Evolutionary conservation across 2,329 filamentous ascomycete genomes (phyloP).

Genomic region (Calonectria hawksworthii): DNA sequence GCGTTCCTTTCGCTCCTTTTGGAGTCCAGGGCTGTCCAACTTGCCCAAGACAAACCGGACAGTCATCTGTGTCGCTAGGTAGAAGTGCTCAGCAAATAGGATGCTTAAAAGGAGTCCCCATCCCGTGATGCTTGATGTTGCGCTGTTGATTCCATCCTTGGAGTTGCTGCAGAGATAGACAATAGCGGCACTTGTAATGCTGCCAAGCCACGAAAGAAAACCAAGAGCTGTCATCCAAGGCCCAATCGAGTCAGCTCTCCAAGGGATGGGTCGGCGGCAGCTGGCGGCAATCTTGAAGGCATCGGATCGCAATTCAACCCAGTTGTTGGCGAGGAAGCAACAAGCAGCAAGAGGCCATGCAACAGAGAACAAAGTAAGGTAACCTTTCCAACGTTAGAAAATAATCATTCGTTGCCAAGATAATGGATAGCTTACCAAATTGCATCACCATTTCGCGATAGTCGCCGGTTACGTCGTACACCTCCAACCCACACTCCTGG

Average conservation of each 20-base stretch:
- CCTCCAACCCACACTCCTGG: slow-evolving; percentile 83
- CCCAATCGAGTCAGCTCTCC: slow-evolving; percentile 92
- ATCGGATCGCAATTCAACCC: slow-evolving; percentile 93
- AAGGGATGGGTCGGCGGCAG: slow-evolving; percentile 90
- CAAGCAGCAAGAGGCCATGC: slow-evolving; percentile 94
- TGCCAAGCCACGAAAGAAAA: slow-evolving; percentile 95
- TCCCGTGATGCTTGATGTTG: slow-evolving; percentile 75
- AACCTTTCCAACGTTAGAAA: slow-evolving; percentile 65
- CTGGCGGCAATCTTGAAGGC: slow-evolving; percentile 94
- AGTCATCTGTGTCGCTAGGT: slow-evolving; percentile 81
- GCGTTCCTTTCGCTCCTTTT: slow-evolving; percentile 86
- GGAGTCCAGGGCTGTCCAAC: slow-evolving; percentile 86
- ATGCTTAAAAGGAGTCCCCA: slow-evolving; percentile 88
- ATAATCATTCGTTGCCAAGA: not conserved
- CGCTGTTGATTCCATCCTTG: slow-evolving; percentile 68
- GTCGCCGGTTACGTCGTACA: slow-evolving; percentile 91
- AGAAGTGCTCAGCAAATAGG: slow-evolving; percentile 89
- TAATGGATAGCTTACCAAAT: slow-evolving; percentile 64
- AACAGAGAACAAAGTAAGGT: slow-evolving; percentile 90
- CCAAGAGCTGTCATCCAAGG: slow-evolving; percentile 89
- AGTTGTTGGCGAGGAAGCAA: slow-evolving; percentile 95
- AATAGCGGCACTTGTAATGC: slow-evolving; percentile 86
- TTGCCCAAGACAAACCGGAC: slow-evolving; percentile 82
- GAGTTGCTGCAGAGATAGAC: slow-evolving; percentile 89
- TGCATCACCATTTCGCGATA: slow-evolving; percentile 95